Evolutionary conservation across 2,329 filamentous ascomycete genomes (phyloP).

Genomic region (Xylaria sp.): DNA sequence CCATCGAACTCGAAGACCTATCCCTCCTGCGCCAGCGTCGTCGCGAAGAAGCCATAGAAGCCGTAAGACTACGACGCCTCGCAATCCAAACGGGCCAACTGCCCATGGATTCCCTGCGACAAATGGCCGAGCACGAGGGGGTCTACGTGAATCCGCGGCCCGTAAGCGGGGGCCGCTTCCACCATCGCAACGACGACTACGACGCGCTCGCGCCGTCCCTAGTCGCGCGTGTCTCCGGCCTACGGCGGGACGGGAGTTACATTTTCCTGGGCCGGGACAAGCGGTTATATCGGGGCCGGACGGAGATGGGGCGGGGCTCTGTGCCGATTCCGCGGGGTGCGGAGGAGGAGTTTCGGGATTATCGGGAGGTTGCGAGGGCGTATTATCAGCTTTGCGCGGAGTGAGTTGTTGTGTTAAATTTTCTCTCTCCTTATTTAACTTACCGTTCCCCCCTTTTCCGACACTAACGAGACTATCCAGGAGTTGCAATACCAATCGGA

Average conservation of each 20-base stretch:
- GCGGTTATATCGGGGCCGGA: background rate
- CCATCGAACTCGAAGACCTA: too few relatives aligned
- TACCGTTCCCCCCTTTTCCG: too few relatives aligned
- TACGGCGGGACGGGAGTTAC: background rate
- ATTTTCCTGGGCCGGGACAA: slow-evolving; percentile 9
- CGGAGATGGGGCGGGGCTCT: background rate
- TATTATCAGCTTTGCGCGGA: slow-evolving; percentile 7
- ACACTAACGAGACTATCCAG: too few relatives aligned
- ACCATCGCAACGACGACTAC: background rate
- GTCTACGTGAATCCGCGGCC: slow-evolving; percentile 1
- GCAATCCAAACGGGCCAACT: background rate
- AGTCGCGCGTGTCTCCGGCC: slow-evolving; percentile 2
- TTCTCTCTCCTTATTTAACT: background rate
- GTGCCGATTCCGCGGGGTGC: accelerated
- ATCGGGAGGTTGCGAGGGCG: background rate
- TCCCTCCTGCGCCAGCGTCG: too few relatives aligned
- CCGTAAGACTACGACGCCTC: background rate
- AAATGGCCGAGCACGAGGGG: background rate
- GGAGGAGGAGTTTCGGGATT: background rate
- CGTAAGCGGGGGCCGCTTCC: background rate
- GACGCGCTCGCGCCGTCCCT: background rate
- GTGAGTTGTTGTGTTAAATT: background rate
- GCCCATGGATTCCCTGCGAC: background rate
- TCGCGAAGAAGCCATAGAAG: background rate
- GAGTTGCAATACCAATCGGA: too few relatives aligned